These are phyloP conservation scores for Microthyrium microscopicum DNA, from an alignment of 2,329 filamentous ascomycete species.

Conservation along the genomic window DNA sequence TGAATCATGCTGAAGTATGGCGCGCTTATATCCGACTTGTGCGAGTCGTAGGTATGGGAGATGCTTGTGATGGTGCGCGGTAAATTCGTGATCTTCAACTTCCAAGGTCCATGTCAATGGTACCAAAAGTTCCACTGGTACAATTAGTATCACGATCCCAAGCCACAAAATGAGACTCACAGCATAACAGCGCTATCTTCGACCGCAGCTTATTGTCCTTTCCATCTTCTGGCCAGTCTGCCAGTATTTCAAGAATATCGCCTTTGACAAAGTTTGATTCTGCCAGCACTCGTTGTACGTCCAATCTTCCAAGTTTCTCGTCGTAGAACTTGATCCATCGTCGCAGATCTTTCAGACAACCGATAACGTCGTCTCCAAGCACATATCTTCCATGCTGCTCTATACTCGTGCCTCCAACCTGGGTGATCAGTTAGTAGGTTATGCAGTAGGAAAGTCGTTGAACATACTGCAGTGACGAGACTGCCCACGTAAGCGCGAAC, in stretches of 20 bases:
- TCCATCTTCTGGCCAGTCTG: constrained; percentile 62
- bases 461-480: constrained; percentile 72
- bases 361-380: constrained; percentile 81
- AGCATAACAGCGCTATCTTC: constrained; percentile 65
- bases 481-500: constrained; percentile 87
- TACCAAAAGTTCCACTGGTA: constrained; percentile 63
- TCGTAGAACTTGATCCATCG: constrained; percentile 93
- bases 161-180: constrained; percentile 20
- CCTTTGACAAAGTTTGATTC: constrained; percentile 85
- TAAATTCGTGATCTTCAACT: constrained; percentile 62
- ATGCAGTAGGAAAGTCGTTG: background rate
- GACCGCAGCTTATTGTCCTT: constrained; percentile 59
- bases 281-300: constrained; percentile 81
- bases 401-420: constrained; percentile 72
- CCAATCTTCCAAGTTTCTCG: constrained; percentile 81
- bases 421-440: constrained; percentile 9
- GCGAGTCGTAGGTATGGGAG: constrained; percentile 76
- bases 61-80: constrained; percentile 82
- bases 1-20: constrained; percentile 68
- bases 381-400: constrained; percentile 71
- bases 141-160: constrained; percentile 11
- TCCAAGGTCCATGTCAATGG: constrained; percentile 91
- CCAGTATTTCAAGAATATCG: constrained; percentile 78
- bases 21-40: constrained; percentile 78
- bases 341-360: constrained; percentile 82